phyloP scores from a whole-genome alignment of 169 alveolate species.

The Plasmodium billcollinsi region DNA sequence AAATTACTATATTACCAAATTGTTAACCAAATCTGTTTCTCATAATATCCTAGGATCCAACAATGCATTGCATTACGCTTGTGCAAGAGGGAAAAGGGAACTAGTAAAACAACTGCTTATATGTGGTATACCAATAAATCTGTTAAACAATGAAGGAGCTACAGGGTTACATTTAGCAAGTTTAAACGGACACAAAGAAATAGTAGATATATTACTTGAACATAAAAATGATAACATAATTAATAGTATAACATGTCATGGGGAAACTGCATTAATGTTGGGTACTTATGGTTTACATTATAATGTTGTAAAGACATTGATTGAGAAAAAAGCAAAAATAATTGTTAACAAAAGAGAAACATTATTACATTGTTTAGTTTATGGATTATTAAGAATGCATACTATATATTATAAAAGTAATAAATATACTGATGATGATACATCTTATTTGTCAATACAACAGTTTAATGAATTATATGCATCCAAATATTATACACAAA shows the following conservation, averaged over 20 bases:
- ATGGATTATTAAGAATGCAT: constrained; percentile 42
- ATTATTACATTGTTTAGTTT: constrained; percentile 53
- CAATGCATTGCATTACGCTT: constrained; percentile 90
- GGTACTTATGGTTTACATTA: constrained; percentile 88
- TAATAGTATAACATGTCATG: constrained; percentile 81
- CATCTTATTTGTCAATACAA: not conserved
- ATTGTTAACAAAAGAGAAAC: constrained; percentile 25
- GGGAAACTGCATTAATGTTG: constrained; percentile 90
- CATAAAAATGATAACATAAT: constrained; percentile 76
- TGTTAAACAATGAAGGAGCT: constrained; percentile 89
- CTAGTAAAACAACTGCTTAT: constrained; percentile 87
- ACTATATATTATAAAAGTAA: constrained; percentile 25
- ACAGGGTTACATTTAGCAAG: constrained; percentile 92
- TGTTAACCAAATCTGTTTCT: constrained; percentile 84
- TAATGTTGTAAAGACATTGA: constrained; percentile 79
- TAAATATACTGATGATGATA: constrained; percentile 3
- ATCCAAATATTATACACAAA: constrained; percentile 18
- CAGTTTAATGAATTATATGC: constrained; percentile 20
- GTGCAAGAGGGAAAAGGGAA: constrained; percentile 87
- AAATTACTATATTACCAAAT: constrained; percentile 22
- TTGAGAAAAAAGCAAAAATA: constrained; percentile 82
- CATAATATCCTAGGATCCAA: constrained; percentile 86
- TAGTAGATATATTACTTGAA: constrained; percentile 83
- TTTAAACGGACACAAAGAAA: constrained; percentile 87
- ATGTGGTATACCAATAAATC: constrained; percentile 85